These are phyloP conservation scores for Xylariales sp. DNA, from an alignment of 2,329 filamentous ascomycete genomes.

Conservation along the genomic window DNA sequence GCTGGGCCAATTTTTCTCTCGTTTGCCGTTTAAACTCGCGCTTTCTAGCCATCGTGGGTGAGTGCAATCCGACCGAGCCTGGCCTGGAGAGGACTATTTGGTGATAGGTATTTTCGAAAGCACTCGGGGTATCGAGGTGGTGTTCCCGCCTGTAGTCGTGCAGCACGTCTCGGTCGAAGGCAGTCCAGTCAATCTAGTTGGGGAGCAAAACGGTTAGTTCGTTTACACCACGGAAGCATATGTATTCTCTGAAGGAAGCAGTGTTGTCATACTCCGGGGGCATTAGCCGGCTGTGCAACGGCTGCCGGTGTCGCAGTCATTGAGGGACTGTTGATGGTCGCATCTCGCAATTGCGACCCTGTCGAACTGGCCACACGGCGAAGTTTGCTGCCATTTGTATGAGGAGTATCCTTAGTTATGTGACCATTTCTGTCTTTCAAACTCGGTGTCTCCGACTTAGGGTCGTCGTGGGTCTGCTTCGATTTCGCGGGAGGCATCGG, in stretches of 20 bases:
- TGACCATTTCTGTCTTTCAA: conserved; percentile 26
- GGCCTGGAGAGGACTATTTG: conserved; percentile 57
- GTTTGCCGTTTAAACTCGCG: conserved; percentile 62
- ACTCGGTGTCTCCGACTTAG: conserved; percentile 28
- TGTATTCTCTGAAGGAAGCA: conserved; percentile 11
- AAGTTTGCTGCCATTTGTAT: conserved; percentile 45
- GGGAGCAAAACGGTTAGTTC: no score
- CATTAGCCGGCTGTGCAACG: conserved; percentile 15
- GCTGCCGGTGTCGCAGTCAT: conserved; percentile 11
- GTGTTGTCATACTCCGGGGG: conserved; percentile 19
- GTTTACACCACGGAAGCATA: conserved; percentile 32
- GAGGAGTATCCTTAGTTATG: conserved; percentile 24
- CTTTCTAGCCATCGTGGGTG: conserved; percentile 69
- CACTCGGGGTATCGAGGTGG: conserved; percentile 64
- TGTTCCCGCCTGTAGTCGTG: conserved; percentile 74
- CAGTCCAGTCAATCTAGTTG: conserved; percentile 66
- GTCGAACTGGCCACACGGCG: conserved; percentile 50
- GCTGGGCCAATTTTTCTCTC: conserved; percentile 67
- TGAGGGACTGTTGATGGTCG: conserved; percentile 27
- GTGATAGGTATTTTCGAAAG: conserved; percentile 62
- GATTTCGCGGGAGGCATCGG: conserved; percentile 19
- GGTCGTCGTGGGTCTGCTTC: conserved; percentile 26
- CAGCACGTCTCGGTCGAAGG: conserved; percentile 63
- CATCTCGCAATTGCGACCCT: conserved; percentile 42
- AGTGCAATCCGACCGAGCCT: conserved; percentile 63